phyloP scores from a whole-genome alignment of 352 stramenopile genomes.

The Pythium volutum region DNA sequence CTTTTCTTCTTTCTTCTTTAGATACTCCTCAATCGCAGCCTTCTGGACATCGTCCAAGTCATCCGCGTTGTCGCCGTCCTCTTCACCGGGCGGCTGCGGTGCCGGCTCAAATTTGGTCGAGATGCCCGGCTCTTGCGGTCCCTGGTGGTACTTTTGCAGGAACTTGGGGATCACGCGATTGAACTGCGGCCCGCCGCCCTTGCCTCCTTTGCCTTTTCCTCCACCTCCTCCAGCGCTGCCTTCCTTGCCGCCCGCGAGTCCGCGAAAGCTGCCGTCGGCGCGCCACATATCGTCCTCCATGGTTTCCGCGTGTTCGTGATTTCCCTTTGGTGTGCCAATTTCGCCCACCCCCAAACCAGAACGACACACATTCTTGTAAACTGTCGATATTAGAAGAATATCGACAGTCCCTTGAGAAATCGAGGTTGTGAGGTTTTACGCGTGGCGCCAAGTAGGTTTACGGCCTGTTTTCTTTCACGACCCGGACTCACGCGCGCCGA shows the following conservation, averaged over 20 bases:
- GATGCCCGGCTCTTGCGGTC: slow-evolving; percentile 41
- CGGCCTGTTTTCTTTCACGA: not conserved
- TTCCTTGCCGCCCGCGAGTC: slow-evolving; percentile 25
- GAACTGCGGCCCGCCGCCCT: slow-evolving; percentile 60
- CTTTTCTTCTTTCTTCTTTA: slow-evolving; percentile 50
- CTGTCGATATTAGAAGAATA: slow-evolving; percentile 10
- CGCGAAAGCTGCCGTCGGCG: slow-evolving; percentile 68
- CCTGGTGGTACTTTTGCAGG: slow-evolving; percentile 65
- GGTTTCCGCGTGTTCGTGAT: slow-evolving; percentile 18
- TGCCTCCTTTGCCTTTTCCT: slow-evolving; percentile 15
- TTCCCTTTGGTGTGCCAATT: not conserved
- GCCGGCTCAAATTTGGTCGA: slow-evolving; percentile 65
- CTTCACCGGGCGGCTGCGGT: slow-evolving; percentile 30
- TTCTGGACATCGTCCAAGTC: slow-evolving; percentile 81
- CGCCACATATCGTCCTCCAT: slow-evolving; percentile 76
- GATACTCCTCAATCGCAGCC: slow-evolving; percentile 68
- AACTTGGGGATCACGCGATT: slow-evolving; percentile 85
- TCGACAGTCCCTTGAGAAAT: not conserved
- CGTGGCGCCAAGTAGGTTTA: too few relatives aligned
- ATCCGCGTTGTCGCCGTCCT: slow-evolving; percentile 56
- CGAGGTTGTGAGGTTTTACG: not conserved
- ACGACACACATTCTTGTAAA: not conserved
- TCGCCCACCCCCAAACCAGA: not conserved
- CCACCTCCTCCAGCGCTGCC: slow-evolving; percentile 11
- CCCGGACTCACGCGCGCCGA: too few relatives aligned